phyloP scores from a whole-genome alignment of 2,329 filamentous ascomycete species.

The Fusarium mexicanum region DNA sequence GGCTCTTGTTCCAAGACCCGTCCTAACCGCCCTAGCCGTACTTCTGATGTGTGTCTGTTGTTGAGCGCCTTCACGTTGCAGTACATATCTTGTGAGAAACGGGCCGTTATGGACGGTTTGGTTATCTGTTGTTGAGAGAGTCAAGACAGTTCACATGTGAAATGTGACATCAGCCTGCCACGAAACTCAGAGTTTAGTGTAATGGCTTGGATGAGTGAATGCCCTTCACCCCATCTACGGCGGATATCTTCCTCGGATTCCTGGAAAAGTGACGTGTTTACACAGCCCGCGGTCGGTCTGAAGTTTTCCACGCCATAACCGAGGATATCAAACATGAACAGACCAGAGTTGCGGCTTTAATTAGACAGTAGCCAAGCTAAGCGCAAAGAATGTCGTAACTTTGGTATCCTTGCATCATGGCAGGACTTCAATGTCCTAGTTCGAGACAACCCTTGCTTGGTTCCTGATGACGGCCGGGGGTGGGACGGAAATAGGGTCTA shows the following conservation, averaged over 20 bases:
- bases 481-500: neutral
- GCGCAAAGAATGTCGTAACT: slow-evolving; percentile 11
- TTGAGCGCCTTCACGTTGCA: slow-evolving; percentile 3
- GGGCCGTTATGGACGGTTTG: neutral
- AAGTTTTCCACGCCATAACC: slow-evolving; percentile 24
- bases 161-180: neutral
- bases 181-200: neutral
- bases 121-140: slow-evolving; percentile 23
- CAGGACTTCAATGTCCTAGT: slow-evolving; percentile 39
- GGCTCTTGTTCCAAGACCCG: slow-evolving; percentile 18
- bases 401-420: slow-evolving; percentile 15
- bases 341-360: slow-evolving; percentile 27
- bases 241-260: slow-evolving; percentile 15
- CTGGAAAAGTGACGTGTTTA: slow-evolving; percentile 33
- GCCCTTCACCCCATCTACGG: neutral
- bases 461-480: slow-evolving; percentile 24
- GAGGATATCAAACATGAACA: slow-evolving; percentile 28
- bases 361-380: neutral
- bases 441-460: slow-evolving; percentile 24
- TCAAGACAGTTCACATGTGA: slow-evolving; percentile 26
- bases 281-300: slow-evolving; percentile 6
- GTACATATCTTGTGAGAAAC: neutral
- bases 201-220: neutral
- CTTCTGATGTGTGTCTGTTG: neutral
- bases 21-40: neutral